Base-by-base conservation (phyloP, 805 yeast species). In the Ogataea paradorogensis region DNA sequence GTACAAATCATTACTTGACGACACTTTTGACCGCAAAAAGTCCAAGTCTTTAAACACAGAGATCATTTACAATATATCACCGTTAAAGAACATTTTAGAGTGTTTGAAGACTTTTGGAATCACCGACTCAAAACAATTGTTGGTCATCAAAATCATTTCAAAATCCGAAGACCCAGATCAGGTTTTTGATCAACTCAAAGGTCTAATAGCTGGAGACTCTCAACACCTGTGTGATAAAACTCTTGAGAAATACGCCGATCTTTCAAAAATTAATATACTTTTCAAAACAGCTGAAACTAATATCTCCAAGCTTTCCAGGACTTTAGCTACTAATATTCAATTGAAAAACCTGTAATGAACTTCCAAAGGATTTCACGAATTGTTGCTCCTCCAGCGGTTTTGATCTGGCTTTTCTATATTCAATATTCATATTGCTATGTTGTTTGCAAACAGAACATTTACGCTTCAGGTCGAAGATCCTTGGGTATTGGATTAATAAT, bases 41-140 rank as follows among this genome's bases (percentile, higher is more conserved):
- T 81, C 95, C 8, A 78, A 73, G 48, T 72, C 80, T 1, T 50
- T 86, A 23, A 84, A 84, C 54, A 80, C 93, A 0, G 95, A 87
- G 53, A 67, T 83, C 27, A 73, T 85, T 16, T 75, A 81, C 53
- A 75, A 80, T 42, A 63, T 87, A 43, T 77, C 89, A 1, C 87
- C 91, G 2, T 71, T 78, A 7, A 80, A 78, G 50, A 84, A 83
- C 55, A 80, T 82, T 27, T 71, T 76, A 66, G 93, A 86, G 43
- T 82, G 88, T 1, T 66, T 86, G 46, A 76, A 72, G 47, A 69
- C 74, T 50, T 84, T 84, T 62, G 95, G 95, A 9, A 69, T 86
- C 13, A 75, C 78, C 37, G 63, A 65, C 3, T 61, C 77, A 3
- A 54, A 53, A 0, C 65, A 67, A 18, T 41, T 84, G 6, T 54